Base-by-base conservation (phyloP, 257 asterid genomes). In the Nyctanthes arbortristis region DNA sequence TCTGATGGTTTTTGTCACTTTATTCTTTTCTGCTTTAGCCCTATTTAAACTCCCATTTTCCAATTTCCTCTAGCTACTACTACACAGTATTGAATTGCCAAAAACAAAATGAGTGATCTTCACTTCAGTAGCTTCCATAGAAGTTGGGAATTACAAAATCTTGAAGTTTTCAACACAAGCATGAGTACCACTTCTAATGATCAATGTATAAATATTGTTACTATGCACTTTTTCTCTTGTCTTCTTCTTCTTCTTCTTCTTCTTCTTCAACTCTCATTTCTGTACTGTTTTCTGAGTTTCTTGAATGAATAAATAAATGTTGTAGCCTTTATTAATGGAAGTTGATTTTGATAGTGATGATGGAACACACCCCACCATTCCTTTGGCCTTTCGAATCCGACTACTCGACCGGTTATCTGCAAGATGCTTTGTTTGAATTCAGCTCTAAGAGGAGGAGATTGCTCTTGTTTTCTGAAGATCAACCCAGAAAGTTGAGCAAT, bases 391-490 rank as follows among this genome's bases (percentile, higher is more conserved):
- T 77, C 28, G 81, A 82, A 62, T 30, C 75, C 29, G 87, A 79
- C 56, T 77, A 75, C 40, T 89, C 96, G 4, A 82, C 90, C 4
- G 98, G 98, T 0, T 93, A 93, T 77, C 80, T 93, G n/a, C 80
- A 93, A 80, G 98, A 93, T 83, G 98, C 89, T 45, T 73, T 93
- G 73, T 84, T 90, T 63, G 82, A 87, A 43, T 93, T 87, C 75
- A 85, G 68, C 62, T 81, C 97, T 5, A 93, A 93, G 71, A 73
- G 96, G 65, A 84, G 97, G 52, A 75, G 89, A 36, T 63, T 87
- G 62, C 66, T 83, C 22, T 63, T 82, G 77, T 77, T 75, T 56
- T 29, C 67, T 27, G 71, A 70, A 27, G 75, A 81, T 31, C 39
- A 61, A 8, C 7, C 14, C 71, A 18, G 70, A 58, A 69, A n/a